Conservation (phyloP, 176 grass and related monocot species). For the Aegilops speltoides region DNA sequence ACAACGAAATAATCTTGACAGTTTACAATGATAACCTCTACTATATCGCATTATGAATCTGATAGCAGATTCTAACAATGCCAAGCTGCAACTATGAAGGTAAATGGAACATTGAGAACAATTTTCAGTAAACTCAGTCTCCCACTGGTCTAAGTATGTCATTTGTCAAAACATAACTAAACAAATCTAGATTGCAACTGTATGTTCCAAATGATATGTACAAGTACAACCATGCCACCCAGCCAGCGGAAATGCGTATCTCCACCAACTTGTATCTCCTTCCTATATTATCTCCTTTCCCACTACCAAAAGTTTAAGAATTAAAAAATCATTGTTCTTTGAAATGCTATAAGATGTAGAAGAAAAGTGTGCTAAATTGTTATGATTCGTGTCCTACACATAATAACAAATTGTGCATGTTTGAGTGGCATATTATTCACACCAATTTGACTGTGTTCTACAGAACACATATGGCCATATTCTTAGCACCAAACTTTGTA, state of each 20-base stretch:
- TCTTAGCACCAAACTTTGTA: neutral
- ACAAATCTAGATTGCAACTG: neutral
- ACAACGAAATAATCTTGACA: constrained; percentile 13
- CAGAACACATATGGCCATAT: neutral
- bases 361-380: neutral
- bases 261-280: neutral
- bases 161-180: constrained; percentile 2
- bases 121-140: neutral
- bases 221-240: neutral
- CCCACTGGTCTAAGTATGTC: neutral
- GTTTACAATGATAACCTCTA: constrained; percentile 20
- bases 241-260: neutral
- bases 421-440: neutral
- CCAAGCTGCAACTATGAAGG: neutral
- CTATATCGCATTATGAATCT: neutral
- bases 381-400: neutral
- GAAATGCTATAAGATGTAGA: neutral
- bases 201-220: neutral
- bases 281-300: neutral
- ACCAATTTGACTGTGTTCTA: neutral
- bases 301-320: neutral
- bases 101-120: neutral
- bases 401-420: neutral
- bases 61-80: neutral
- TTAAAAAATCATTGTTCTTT: neutral